Base-by-base conservation (phyloP, 345 rosid genomes). In the Pugionium dolabratum region DNA sequence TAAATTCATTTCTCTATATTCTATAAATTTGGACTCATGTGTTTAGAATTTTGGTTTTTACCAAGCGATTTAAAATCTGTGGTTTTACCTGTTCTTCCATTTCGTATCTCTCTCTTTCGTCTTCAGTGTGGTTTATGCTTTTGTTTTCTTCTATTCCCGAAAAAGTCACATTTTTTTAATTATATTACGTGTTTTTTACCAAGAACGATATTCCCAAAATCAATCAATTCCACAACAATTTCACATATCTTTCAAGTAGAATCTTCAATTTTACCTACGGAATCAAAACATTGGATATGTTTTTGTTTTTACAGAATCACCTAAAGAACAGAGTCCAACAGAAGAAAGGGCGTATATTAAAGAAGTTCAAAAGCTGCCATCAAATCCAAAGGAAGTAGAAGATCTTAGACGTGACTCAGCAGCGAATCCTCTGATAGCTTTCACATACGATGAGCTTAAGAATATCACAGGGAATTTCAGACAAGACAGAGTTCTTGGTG, bases 311-410 rank as follows among this genome's bases (percentile, higher is more conserved):
- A 41, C 72, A 90, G 97, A 85, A 59, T 84, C 92, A 66, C 85
- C 89, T 5, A 88, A 84, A 76, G 75, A 76, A 41, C 76, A 76
- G 63, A 77, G 80, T 53, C 80, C 86, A 26, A 61, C 80, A 4
- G 74, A 36, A 40, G 59, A 64, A 26, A 58, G 28, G 6, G 82
- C 56, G 59, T 54, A 76, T 27, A 60, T 56, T 37, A 78, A 72
- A 18, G 18, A 18, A 52, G 76, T 60, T 31, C 78, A 78, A 4
- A 90, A 82, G 75, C 74, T 90, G 40, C 99, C 99, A 27, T 85
- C 99, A 64, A 90, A 94, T 61, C 92, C 99, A 0, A 70, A 86
- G 81, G 99, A 94, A 84, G 97, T 94, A 52, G 99, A 94, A 71
- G 92, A 90, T 74, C 67, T 94, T n/a, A 89, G 99, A 5, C 87